Evolutionary conservation across 805 yeast species (phyloP).

Genomic region (Candida berthetii): DNA sequence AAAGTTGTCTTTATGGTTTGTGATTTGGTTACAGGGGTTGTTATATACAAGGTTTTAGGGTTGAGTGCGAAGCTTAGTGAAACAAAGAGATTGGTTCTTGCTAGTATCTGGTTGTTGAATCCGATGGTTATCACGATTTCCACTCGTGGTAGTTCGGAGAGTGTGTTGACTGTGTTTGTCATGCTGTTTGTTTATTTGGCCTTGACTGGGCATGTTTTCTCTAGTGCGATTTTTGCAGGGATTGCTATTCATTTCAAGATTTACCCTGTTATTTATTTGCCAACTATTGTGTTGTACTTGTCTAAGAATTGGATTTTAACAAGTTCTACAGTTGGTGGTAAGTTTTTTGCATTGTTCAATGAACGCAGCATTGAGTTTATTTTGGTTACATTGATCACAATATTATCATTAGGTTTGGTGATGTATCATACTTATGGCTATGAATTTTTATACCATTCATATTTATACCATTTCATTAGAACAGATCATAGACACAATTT

Average conservation of each 20-base stretch:
- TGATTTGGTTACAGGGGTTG: conserved; percentile 75
- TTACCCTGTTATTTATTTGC: conserved; percentile 85
- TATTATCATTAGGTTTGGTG: conserved; percentile 38
- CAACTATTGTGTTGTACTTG: conserved; percentile 53
- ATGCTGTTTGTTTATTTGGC: conserved; percentile 49
- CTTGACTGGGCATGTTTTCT: conserved; percentile 25
- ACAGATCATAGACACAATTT: conserved; percentile 95
- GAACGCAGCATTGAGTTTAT: conserved; percentile 33
- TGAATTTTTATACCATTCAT: conserved; percentile 73
- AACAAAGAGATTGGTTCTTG: conserved; percentile 32
- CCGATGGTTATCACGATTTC: conserved; percentile 94
- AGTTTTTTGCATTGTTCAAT: conserved; percentile 6
- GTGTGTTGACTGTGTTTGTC: conserved; percentile 74
- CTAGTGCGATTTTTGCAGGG: conserved; percentile 29
- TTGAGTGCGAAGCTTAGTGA: conserved; percentile 17
- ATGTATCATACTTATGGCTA: conserved; percentile 72
- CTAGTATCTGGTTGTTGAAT: conserved; percentile 79
- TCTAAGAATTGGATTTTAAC: conserved; percentile 6
- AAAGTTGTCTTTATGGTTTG: conserved; percentile 70
- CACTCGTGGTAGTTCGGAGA: conserved; percentile 91
- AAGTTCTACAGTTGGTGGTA: background rate
- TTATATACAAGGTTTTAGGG: conserved; percentile 40
- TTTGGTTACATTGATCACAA: conserved; percentile 32
- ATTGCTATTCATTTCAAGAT: conserved; percentile 81
- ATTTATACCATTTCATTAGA: conserved; percentile 75